Evolutionary conservation across 768 basidiomycete species (phyloP), one percentile per base, ranked within the genome.

Genomic region (Auriscalpium orientale): DNA sequence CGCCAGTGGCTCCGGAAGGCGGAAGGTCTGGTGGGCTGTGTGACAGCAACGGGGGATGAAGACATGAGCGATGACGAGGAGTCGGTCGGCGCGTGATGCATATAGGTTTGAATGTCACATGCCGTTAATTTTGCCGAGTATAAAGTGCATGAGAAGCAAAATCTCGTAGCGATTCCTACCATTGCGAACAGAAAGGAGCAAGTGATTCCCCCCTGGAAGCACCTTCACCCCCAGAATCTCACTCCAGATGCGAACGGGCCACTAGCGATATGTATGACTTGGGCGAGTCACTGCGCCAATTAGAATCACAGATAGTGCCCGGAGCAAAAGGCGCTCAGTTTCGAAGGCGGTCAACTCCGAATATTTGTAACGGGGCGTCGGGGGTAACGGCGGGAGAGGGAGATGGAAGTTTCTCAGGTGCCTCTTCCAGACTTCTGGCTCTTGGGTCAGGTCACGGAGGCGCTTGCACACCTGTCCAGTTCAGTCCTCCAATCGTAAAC

Each of bases 401-500:
- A 62, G 55, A 38, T 56, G 59, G 28, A 60, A 55, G 8, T 48
- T 57, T 37, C 46, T 49, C 49, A 62, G 52, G 35, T 60, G 52
- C 44, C 56, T 56, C 49, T 62, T 62, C 61, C 61, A 62, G 12
- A 62, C 54, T 51, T 56, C 54, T 11, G 61, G 40, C 16, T 62
- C 49, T 43, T 62, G 61, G 3, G 61, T 62, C 2, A 60, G 47
- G 22, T 55, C 56, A 49, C 61, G 61, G 40, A 62, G 50, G 9
- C 46, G 46, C 16, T 44, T 45, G 48, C 59, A 60, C 43, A 58
- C 56, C 61, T 62, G 20, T 33, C 6, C 16, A 13, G 20, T 6
- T 44, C 11, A 18, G 48, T 33, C 9, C 3, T 54, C 16, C 18
- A 21, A 8, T 40, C 7, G 11, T 9, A 8, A 2, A 36, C 2